Evolutionary conservation across 768 basidiomycete genomes (phyloP).

Genomic region (Krasilnikovozyma curviuscula): DNA sequence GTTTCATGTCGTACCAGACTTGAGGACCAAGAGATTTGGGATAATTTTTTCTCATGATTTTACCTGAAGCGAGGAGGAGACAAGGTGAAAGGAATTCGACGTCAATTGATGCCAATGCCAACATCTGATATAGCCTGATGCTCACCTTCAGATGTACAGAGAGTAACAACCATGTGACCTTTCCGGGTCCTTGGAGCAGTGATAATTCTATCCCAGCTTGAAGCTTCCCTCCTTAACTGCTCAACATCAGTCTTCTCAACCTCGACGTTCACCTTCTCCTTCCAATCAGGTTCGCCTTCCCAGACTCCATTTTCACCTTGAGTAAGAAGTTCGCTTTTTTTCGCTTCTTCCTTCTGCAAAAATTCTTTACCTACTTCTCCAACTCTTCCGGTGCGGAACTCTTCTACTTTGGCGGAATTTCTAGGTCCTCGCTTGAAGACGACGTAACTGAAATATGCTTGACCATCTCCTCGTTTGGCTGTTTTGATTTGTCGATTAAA

Average conservation of each 20-base stretch:
- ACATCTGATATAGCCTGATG: not conserved
- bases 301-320: slow-evolving; percentile 10
- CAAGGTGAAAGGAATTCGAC: not conserved
- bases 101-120: not conserved
- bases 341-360: slow-evolving; percentile 12
- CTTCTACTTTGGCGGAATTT: slow-evolving; percentile 27
- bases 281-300: not conserved
- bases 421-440: slow-evolving; percentile 62
- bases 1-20: slow-evolving; percentile 81
- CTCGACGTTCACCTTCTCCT: not conserved
- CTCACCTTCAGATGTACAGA: slow-evolving; percentile 63
- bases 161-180: slow-evolving; percentile 80
- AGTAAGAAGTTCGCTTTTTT: slow-evolving; percentile 16
- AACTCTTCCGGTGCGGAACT: slow-evolving; percentile 12
- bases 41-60: slow-evolving; percentile 76
- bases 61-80: slow-evolving; percentile 35
- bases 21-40: slow-evolving; percentile 93
- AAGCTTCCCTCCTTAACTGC: slow-evolving; percentile 52
- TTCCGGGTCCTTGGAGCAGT: slow-evolving; percentile 80
- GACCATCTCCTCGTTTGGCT: slow-evolving; percentile 62
- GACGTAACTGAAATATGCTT: slow-evolving; percentile 74
- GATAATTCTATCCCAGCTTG: slow-evolving; percentile 73
- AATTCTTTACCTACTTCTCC: slow-evolving; percentile 21
- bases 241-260: slow-evolving; percentile 22
- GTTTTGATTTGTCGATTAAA: slow-evolving; percentile 81